These are phyloP conservation scores for Ustilago nuda DNA, from an alignment of 1,284 basidiomycete species.

Conservation along the genomic window DNA sequence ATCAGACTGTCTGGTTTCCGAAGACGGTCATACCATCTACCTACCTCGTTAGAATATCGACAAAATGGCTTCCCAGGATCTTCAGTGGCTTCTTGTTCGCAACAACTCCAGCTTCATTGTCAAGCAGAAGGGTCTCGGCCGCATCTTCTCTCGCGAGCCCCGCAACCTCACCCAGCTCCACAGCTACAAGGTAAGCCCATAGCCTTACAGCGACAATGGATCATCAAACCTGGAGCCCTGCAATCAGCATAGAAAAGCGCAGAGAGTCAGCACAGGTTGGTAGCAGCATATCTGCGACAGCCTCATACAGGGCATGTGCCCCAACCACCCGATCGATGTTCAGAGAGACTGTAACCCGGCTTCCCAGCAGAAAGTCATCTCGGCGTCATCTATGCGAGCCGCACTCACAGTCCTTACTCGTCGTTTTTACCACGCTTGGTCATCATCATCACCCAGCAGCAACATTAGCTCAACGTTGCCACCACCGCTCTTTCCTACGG, in stretches of 20 bases:
- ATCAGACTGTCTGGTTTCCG: neutral
- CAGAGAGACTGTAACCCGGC: neutral
- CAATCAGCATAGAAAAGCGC: neutral
- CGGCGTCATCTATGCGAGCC: no score
- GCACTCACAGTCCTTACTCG: neutral
- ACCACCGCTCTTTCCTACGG: neutral
- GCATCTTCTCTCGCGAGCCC: constrained; percentile 68
- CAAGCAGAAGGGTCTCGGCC: constrained; percentile 67
- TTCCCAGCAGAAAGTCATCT: no score
- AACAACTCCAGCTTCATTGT: constrained; percentile 65
- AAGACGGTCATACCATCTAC: constrained; percentile 39
- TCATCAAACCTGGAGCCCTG: constrained; percentile 4
- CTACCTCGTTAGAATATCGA: constrained; percentile 8
- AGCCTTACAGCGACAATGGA: neutral
- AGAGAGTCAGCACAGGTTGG: neutral
- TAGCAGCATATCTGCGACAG: neutral
- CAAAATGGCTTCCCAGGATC: constrained; percentile 65
- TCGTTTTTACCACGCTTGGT: neutral
- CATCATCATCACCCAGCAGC: neutral
- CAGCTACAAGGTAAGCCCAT: constrained; percentile 64
- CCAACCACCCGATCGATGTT: neutral
- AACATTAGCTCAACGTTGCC: neutral
- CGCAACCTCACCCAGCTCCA: constrained; percentile 65
- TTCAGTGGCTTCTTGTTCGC: constrained; percentile 68
- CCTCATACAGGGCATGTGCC: neutral